Evolutionary conservation across 805 yeast genomes (phyloP).

Genomic region (Wickerhamomyces tratensis): DNA sequence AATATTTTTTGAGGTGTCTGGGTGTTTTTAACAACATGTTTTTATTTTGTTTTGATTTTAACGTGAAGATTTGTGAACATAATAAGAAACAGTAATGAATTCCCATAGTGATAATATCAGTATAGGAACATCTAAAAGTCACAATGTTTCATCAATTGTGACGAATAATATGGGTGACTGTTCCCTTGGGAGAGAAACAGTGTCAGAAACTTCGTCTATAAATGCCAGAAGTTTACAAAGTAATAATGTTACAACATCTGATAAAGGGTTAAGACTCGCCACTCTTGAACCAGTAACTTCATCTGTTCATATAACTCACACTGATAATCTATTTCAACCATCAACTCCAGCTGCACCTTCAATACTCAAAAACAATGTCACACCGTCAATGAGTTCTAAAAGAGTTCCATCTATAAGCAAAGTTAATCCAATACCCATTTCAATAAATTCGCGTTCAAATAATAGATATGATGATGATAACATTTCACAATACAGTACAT

Average conservation of each 20-base stretch:
- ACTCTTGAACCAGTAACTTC: neutral
- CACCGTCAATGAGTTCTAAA: neutral
- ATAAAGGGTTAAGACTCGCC: neutral
- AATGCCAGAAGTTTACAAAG: conserved; percentile 5
- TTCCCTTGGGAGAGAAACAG: too few species aligned
- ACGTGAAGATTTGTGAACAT: too few species aligned
- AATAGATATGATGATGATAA: conserved; percentile 23
- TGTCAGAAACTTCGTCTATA: neutral
- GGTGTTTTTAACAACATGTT: too few species aligned
- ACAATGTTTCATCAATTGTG: too few species aligned
- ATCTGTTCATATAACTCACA: neutral
- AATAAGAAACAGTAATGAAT: too few species aligned
- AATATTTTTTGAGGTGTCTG: too few species aligned
- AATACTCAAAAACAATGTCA: neutral
- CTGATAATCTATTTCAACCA: neutral
- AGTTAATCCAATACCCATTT: conserved; percentile 7
- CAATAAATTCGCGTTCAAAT: conserved; percentile 9
- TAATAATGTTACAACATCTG: neutral
- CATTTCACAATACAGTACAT: conserved; percentile 25
- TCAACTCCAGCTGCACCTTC: neutral
- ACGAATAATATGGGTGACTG: too few species aligned
- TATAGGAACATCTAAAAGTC: too few species aligned
- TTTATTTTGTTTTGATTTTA: too few species aligned
- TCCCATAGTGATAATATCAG: too few species aligned
- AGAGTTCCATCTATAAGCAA: neutral